Conservation (phyloP, 148 eudicot genomes). For the Talinum fruticosum region DNA sequence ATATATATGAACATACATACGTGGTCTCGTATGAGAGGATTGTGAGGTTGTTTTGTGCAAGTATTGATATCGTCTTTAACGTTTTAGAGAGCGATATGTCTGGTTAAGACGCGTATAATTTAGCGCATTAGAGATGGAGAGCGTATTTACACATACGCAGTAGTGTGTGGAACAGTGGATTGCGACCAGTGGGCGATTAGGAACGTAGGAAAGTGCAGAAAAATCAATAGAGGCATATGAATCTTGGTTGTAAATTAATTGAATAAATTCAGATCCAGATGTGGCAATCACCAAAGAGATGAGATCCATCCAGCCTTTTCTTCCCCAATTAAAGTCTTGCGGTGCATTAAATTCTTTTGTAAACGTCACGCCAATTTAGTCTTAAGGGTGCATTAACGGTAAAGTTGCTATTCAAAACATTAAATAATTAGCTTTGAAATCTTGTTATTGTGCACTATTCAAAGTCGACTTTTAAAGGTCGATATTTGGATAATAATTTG, state of each 20-base stretch:
- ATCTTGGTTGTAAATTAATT: background rate
- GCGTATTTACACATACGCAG: too few species aligned
- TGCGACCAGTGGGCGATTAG: background rate
- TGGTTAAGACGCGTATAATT: too few species aligned
- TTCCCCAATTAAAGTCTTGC: background rate
- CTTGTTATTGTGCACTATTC: too few species aligned
- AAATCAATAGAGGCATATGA: background rate
- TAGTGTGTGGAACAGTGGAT: background rate
- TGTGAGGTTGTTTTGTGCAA: too few species aligned
- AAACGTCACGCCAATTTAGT: background rate
- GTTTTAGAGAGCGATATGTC: too few species aligned
- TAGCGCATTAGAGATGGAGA: too few species aligned
- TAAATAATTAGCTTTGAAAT: too few species aligned
- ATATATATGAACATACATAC: too few species aligned
- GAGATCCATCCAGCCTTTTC: background rate
- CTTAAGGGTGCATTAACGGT: background rate
- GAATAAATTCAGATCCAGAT: background rate
- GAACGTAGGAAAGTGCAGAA: background rate
- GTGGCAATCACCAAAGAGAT: background rate
- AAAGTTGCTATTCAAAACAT: background rate
- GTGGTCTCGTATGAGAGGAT: too few species aligned
- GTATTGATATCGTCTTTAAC: too few species aligned
- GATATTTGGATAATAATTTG: too few species aligned
- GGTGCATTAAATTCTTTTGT: background rate
- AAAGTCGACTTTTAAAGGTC: too few species aligned